Evolutionary conservation across 2,329 filamentous ascomycete genomes (phyloP).

Genomic region (Diaporthe sp.): DNA sequence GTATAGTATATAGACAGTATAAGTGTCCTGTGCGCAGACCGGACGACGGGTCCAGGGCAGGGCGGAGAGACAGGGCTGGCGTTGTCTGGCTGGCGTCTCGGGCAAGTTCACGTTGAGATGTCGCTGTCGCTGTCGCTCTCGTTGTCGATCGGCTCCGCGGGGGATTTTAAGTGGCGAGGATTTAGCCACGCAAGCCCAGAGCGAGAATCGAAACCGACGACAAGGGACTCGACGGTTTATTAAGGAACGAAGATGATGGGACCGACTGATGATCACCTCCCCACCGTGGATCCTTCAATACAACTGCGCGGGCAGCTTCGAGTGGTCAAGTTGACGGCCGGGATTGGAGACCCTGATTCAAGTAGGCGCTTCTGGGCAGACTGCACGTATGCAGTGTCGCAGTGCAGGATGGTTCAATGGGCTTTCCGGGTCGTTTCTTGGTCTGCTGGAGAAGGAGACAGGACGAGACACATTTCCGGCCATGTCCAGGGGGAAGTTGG

Average conservation of each 20-base stretch:
- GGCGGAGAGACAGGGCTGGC: background rate
- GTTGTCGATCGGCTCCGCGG: slow-evolving; percentile 16
- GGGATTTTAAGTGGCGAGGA: background rate
- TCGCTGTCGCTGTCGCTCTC: background rate
- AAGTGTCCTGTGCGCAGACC: background rate
- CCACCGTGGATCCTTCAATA: slow-evolving; percentile 36
- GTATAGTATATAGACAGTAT: background rate
- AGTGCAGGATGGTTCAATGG: slow-evolving; percentile 1
- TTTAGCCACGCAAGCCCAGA: background rate
- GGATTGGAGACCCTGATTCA: slow-evolving; percentile 29
- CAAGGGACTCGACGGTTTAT: slow-evolving; percentile 17
- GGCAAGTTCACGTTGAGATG: slow-evolving; percentile 27
- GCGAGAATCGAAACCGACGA: slow-evolving; percentile 20
- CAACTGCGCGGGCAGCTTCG: slow-evolving; percentile 8
- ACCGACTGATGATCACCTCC: slow-evolving; percentile 34
- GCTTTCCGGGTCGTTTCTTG: background rate
- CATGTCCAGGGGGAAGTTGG: slow-evolving; percentile 16
- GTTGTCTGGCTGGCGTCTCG: slow-evolving; percentile 18
- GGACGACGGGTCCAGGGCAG: background rate
- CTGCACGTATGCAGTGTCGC: background rate
- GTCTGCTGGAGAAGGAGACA: slow-evolving; percentile 8
- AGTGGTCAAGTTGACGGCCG: slow-evolving; percentile 11
- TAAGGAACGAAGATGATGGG: slow-evolving; percentile 20
- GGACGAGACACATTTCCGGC: background rate
- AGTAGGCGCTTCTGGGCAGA: background rate